phyloP scores from a whole-genome alignment of 2,329 filamentous ascomycete species.

The Truncatella angustata region DNA sequence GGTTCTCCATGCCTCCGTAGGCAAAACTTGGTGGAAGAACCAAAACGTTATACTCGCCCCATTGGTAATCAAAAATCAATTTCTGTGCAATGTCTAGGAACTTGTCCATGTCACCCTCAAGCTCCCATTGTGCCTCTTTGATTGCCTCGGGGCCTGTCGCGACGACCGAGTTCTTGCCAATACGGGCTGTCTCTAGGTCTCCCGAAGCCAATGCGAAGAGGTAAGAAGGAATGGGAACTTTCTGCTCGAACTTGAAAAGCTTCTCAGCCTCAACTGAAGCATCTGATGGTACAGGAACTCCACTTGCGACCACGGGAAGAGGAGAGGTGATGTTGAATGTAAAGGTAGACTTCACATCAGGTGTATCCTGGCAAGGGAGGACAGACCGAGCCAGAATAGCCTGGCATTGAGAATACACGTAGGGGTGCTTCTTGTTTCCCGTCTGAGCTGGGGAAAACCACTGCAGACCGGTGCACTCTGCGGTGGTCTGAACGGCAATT shows the following conservation, averaged over 20 bases:
- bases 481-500: slow-evolving; percentile 77
- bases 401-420: slow-evolving; percentile 98
- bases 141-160: slow-evolving; percentile 88
- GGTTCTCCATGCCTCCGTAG: slow-evolving; percentile 90
- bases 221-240: slow-evolving; percentile 90
- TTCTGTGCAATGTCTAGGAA: slow-evolving; percentile 86
- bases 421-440: slow-evolving; percentile 91
- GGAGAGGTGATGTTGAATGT: slow-evolving; percentile 84
- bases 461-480: slow-evolving; percentile 86
- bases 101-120: slow-evolving; percentile 86
- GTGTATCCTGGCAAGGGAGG: slow-evolving; percentile 96
- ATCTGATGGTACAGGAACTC: slow-evolving; percentile 57
- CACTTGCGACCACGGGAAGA: slow-evolving; percentile 88
- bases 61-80: slow-evolving; percentile 81
- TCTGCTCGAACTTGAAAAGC: slow-evolving; percentile 83
- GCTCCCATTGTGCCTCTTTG: slow-evolving; percentile 81
- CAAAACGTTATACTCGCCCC: slow-evolving; percentile 93
- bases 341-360: slow-evolving; percentile 95
- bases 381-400: slow-evolving; percentile 92
- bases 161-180: slow-evolving; percentile 82
- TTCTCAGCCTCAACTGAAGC: slow-evolving; percentile 51
- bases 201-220: slow-evolving; percentile 89
- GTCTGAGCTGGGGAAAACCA: slow-evolving; percentile 95
- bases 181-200: slow-evolving; percentile 80
- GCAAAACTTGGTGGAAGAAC: slow-evolving; percentile 88